Evolutionary conservation across 768 basidiomycete genomes (phyloP), one percentile per base, ranked within the genome.

Genomic region (Mycena crocata): DNA sequence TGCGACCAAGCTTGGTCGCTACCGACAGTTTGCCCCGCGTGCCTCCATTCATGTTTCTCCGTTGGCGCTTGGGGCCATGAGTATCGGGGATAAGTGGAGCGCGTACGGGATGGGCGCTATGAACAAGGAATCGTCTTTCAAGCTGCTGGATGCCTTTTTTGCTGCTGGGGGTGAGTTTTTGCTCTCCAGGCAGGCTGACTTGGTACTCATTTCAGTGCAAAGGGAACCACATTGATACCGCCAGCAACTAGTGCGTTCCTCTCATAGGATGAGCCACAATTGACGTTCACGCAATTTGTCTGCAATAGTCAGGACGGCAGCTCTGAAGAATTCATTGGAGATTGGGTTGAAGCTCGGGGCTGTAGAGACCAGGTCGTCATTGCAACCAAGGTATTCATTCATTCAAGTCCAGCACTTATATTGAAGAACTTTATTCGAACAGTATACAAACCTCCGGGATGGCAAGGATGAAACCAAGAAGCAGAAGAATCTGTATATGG

Each of bases 21-120:
- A 82, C 68, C 79, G 82, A n/a, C n/a, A n/a, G n/a, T n/a, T n/a
- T n/a, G n/a, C n/a, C n/a, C n/a, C n/a, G n/a, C n/a, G n/a, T n/a
- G 79, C 83, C 1, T 82, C 82, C 6, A 70, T 85, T 28, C 79
- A 77, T 37, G 84, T 85, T 13, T 85, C 84, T 5, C 82, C 83
- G 0, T 67, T 85, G 15, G 72, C 73, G 26, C 80, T 85, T 32
- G 83, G 84, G 2, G 83, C 78, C 13, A 80, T 81, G 82, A 81
- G 73, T 70, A 79, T 84, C 37, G 82, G 83, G 8, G 76, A 82
- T 54, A 75, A 79, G 56, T 83, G 82, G 81, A 66, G 54, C 0
- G 19, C 54, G 31, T 34, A 24, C 6, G 57, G 48, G 12, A 46
- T 58, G 57, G 57, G 44, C 7, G 57, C 42, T 1, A 58, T 58